Base-by-base conservation (phyloP, 805 yeast species). In the Spathaspora gorwiae region DNA sequence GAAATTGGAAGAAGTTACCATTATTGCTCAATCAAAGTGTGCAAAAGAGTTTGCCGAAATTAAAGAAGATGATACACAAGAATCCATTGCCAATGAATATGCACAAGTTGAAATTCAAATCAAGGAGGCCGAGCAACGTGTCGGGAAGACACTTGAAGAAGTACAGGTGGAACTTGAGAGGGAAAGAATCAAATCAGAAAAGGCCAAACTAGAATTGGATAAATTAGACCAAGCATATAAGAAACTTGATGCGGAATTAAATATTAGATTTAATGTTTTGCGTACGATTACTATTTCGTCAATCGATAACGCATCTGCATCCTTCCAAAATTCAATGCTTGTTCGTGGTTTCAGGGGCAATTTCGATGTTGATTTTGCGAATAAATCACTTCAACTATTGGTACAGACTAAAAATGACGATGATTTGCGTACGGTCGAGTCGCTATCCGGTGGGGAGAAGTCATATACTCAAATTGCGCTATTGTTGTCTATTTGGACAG, bases 401-500 rank as follows among this genome's bases (percentile, higher is more conserved):
- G 87, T 84, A 2, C 75, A 83, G 26, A 83, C 90, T 0, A 77
- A 78, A 47, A 77, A 72, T 41, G 82, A 78, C 47, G 76, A 73
- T 35, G 74, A 75, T 26, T 14, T 30, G 29, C 73, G 96, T 53
- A 80, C 83, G 34, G 88, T 88, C 3, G 87, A 83, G 52, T 84
- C 97, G 0, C 73, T 92, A 26, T 89, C 97, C 1, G 99, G 99
- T 33, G 99, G 99, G 39, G 99, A 94, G 61, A 90, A 90, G 60
- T 89, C 97, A 0, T 92, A 85, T 62, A 82, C 96, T 0, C 99
- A 95, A 61, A 83, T 92, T 50, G 87, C 97, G 0, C 74, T 94
- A 47, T 65, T 94, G 39, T 70, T 92, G 48, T 84, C 97, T 0
- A 85, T 95, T 27, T 94, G 99, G 99, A 81, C 81, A 51, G 84